phyloP scores from a whole-genome alignment of 106 monocot genomes.

The Dioscorea dumetorum region DNA sequence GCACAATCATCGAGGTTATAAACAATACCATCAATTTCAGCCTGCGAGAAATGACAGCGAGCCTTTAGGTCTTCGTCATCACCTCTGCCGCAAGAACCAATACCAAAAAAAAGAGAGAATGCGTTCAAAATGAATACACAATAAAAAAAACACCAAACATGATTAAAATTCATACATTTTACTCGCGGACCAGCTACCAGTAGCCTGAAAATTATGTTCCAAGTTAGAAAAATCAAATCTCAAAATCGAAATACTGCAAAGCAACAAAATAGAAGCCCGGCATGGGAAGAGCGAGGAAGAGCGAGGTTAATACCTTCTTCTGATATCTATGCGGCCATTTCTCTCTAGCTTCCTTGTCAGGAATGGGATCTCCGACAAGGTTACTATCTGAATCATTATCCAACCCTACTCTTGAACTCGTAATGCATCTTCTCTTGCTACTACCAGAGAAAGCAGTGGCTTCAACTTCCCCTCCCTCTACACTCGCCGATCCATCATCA shows the following conservation, averaged over 20 bases:
- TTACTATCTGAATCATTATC: slow-evolving; percentile 11
- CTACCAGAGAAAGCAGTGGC: neutral
- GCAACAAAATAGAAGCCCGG: neutral
- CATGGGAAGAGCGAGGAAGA: neutral
- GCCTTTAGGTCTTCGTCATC: slow-evolving; percentile 11
- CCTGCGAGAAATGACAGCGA: slow-evolving; percentile 14
- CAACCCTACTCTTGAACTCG: neutral
- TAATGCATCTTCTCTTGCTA: neutral
- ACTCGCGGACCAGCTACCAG: neutral
- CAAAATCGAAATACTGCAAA: neutral
- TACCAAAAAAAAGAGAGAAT: neutral
- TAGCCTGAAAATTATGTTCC: neutral
- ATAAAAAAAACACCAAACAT: neutral
- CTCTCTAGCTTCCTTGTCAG: slow-evolving; percentile 25
- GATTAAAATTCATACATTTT: slow-evolving; percentile 7
- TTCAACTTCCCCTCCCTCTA: slow-evolving; percentile 1
- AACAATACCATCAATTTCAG: slow-evolving; percentile 12
- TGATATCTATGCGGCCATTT: slow-evolving; percentile 60
- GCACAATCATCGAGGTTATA: slow-evolving; percentile 23
- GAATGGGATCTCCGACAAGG: slow-evolving; percentile 47
- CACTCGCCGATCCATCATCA: slow-evolving; percentile 2
- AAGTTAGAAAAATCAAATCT: neutral
- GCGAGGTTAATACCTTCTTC: slow-evolving; percentile 16
- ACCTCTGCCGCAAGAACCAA: neutral
- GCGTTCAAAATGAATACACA: no score